Conservation (phyloP, 2,329 filamentous ascomycete species). For the Alternaria gansuensis region DNA sequence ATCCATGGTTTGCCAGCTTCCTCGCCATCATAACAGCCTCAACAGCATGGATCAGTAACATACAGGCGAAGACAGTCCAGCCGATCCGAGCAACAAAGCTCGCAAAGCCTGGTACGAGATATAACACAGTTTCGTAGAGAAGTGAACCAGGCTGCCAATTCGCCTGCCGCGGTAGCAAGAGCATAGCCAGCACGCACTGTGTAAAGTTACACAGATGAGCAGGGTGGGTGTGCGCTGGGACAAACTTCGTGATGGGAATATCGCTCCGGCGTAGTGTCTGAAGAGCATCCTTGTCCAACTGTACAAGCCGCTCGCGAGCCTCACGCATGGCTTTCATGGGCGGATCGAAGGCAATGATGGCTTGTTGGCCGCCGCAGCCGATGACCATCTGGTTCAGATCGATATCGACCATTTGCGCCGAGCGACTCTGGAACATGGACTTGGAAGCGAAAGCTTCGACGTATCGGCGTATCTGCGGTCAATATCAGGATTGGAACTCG, state of each 20-base stretch:
- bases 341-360: slow-evolving; percentile 71
- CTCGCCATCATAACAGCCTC: slow-evolving; percentile 66
- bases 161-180: slow-evolving; percentile 38
- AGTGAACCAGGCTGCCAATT: slow-evolving; percentile 49
- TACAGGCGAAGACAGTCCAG: slow-evolving; percentile 64
- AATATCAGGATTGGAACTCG: slow-evolving; percentile 18
- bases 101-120: slow-evolving; percentile 63
- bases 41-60: slow-evolving; percentile 69
- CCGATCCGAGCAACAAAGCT: slow-evolving; percentile 67
- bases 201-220: slow-evolving; percentile 64
- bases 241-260: slow-evolving; percentile 63
- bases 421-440: slow-evolving; percentile 63
- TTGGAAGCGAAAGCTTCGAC: slow-evolving; percentile 75
- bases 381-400: slow-evolving; percentile 70
- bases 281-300: slow-evolving; percentile 72
- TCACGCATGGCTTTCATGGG: slow-evolving; percentile 74
- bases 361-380: slow-evolving; percentile 59
- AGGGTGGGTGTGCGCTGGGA: slow-evolving; percentile 58
- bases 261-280: slow-evolving; percentile 68
- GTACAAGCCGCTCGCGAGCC: slow-evolving; percentile 73
- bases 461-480: slow-evolving; percentile 69
- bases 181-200: slow-evolving; percentile 49
- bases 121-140: slow-evolving; percentile 56
- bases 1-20: slow-evolving; percentile 62
- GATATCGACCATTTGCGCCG: slow-evolving; percentile 72